phyloP scores from a whole-genome alignment of 2,329 filamentous ascomycete genomes.

The Incumbomyces delicatus region DNA sequence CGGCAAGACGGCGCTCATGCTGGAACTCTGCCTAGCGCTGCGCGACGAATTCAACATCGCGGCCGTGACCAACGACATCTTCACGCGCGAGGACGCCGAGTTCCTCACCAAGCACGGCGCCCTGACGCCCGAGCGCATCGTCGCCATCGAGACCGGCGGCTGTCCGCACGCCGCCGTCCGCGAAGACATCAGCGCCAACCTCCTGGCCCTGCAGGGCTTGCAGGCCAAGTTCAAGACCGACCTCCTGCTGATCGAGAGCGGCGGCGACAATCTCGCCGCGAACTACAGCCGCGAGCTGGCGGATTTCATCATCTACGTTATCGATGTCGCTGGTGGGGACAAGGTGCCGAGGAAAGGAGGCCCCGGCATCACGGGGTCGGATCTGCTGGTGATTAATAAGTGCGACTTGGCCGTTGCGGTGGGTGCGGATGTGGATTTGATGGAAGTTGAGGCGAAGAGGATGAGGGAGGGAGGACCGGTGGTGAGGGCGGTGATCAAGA shows the following conservation, averaged over 20 bases:
- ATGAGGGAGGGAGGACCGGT: slow-evolving; percentile 94
- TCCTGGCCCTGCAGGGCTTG: slow-evolving; percentile 81
- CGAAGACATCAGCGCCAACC: slow-evolving; percentile 90
- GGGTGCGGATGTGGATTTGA: slow-evolving; percentile 80
- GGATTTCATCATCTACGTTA: slow-evolving; percentile 97
- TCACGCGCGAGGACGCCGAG: slow-evolving; percentile 75
- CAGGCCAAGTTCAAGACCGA: slow-evolving; percentile 72
- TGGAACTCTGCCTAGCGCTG: slow-evolving; percentile 77
- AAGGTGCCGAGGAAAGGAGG: slow-evolving; percentile 95
- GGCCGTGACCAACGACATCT: slow-evolving; percentile 57
- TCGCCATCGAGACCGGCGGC: slow-evolving; percentile 93
- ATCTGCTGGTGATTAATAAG: slow-evolving; percentile 92
- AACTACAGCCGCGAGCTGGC: slow-evolving; percentile 94
- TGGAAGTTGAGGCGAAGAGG: slow-evolving; percentile 89
- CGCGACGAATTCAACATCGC: slow-evolving; percentile 76
- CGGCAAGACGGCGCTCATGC: slow-evolving; percentile 95
- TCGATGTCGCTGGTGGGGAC: slow-evolving; percentile 91
- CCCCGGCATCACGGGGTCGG: slow-evolving; percentile 92
- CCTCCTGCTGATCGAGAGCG: slow-evolving; percentile 85
- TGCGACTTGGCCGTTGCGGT: slow-evolving; percentile 85
- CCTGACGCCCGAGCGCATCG: slow-evolving; percentile 72
- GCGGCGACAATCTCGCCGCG: slow-evolving; percentile 91
- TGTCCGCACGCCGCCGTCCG: slow-evolving; percentile 95
- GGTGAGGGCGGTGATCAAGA: slow-evolving; percentile 96
- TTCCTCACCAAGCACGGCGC: slow-evolving; percentile 84